Percentiles rank a stretch among this genome's conserved stretches.
Conservation (phyloP, 148 eudicot species). For the Cornus suecica region DNA sequence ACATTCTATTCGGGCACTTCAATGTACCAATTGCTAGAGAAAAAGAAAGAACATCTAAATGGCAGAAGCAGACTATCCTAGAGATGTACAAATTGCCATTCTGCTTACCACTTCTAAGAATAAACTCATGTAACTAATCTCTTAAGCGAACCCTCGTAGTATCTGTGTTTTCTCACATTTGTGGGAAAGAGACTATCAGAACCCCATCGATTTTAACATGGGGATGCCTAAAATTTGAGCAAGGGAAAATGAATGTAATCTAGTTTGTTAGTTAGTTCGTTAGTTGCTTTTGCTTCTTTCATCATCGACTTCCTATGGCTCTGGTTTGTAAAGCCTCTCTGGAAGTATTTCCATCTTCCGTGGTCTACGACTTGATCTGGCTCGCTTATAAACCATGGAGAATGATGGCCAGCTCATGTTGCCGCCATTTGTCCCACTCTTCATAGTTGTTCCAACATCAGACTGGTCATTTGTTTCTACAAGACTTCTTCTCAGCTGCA, state of each 20-base stretch:
- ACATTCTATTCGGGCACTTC: neutral
- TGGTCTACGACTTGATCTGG: neutral
- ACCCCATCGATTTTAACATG: no score
- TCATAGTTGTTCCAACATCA: conserved; percentile 9
- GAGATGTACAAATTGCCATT: neutral
- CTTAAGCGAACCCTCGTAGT: neutral
- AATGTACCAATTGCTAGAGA: neutral
- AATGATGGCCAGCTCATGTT: conserved; percentile 37
- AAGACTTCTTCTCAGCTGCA: neutral
- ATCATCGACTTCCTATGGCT: neutral
- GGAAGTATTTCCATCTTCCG: neutral
- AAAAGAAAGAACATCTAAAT: neutral
- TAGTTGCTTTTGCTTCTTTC: neutral
- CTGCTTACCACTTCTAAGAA: neutral
- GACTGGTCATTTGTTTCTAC: neutral
- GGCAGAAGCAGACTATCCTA: neutral
- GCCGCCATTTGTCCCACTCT: conserved; percentile 29
- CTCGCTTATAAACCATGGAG: neutral
- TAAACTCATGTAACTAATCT: neutral
- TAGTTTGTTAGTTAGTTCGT: neutral
- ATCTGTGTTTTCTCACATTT: neutral
- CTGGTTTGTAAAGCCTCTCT: neutral
- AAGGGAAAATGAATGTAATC: no score
- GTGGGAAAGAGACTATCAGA: neutral
- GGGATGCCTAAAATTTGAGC: no score